phyloP scores from a whole-genome alignment of 345 rosid species.

The Ailanthus altissimus region DNA sequence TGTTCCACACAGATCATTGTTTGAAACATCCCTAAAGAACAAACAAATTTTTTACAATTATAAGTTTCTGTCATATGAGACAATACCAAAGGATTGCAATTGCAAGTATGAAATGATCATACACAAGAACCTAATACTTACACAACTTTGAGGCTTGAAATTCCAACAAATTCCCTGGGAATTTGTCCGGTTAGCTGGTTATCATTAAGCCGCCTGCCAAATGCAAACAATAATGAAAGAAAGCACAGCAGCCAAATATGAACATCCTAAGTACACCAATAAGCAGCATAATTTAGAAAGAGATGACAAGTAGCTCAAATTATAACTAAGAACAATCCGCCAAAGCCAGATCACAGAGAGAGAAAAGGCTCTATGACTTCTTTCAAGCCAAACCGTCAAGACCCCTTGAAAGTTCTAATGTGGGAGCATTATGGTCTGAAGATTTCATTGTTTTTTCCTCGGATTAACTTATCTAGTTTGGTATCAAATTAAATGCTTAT shows the following conservation, averaged over 20 bases:
- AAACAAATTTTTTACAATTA: slow-evolving; percentile 7
- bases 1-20: slow-evolving; percentile 91
- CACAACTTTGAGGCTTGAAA: slow-evolving; percentile 77
- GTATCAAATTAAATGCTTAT: not conserved
- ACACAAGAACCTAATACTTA: slow-evolving; percentile 33
- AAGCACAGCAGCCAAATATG: not conserved
- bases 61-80: not conserved
- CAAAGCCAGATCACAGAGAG: not conserved
- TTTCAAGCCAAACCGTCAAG: not conserved
- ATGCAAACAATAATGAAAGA: slow-evolving; percentile 11
- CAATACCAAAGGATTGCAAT: not conserved
- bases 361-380: not conserved
- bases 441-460: not conserved
- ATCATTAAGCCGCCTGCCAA: slow-evolving; percentile 64
- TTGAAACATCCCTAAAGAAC: slow-evolving; percentile 74
- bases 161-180: slow-evolving; percentile 57
- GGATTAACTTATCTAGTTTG: not conserved
- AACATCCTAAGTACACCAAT: not conserved
- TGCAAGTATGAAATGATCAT: not conserved
- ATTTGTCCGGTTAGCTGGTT: slow-evolving; percentile 60
- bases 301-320: not conserved
- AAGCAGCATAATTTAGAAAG: not conserved
- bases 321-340: not conserved
- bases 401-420: not conserved
- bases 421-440: not conserved